Evolutionary conservation across 2,329 filamentous ascomycete species (phyloP).

Genomic region (Magnaporthales sp.): DNA sequence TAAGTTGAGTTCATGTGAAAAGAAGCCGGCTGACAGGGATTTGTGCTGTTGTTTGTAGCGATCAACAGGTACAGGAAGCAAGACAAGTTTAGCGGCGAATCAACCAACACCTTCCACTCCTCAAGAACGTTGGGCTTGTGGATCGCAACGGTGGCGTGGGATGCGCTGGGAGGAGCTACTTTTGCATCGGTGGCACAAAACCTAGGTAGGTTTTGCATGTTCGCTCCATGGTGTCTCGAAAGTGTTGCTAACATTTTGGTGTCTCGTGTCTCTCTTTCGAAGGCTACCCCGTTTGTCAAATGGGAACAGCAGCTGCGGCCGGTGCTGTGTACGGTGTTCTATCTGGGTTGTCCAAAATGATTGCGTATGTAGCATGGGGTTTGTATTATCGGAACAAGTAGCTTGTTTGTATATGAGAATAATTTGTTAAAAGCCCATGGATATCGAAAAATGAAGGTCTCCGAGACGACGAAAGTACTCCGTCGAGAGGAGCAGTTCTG

Average conservation of each 20-base stretch:
- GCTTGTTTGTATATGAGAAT: background rate
- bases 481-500: no score
- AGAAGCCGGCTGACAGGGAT: background rate
- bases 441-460: background rate
- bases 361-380: conserved; percentile 4
- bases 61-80: background rate
- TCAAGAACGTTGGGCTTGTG: background rate
- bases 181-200: conserved; percentile 5
- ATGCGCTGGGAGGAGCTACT: conserved; percentile 3
- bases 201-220: background rate
- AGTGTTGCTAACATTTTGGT: background rate
- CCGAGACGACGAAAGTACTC: no score
- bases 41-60: background rate
- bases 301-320: background rate
- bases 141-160: background rate
- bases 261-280: background rate
- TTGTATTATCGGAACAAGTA: background rate
- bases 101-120: background rate
- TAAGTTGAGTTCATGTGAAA: background rate
- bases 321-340: conserved; percentile 4
- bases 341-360: background rate
- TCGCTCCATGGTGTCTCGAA: background rate
- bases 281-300: background rate
- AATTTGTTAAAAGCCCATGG: background rate
- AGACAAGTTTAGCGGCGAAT: background rate